Conservation (phyloP, 2,329 filamentous ascomycete species). For the Periconia macrospinosa region DNA sequence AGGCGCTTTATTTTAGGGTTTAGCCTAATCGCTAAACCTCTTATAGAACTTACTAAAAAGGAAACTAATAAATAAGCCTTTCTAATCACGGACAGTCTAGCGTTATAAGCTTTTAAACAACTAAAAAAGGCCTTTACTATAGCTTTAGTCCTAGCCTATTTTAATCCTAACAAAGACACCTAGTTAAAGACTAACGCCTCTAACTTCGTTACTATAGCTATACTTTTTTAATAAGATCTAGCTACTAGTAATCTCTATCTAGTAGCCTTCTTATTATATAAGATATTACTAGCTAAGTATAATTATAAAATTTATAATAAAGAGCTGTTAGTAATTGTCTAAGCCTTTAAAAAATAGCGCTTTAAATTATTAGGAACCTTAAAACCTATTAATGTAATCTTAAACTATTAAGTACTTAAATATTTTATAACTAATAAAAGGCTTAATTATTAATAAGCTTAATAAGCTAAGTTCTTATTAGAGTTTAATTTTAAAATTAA, state of each 20-base stretch:
- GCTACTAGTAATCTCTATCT: background rate
- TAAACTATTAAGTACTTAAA: background rate
- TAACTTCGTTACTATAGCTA: background rate
- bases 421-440: background rate
- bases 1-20: background rate
- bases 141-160: background rate
- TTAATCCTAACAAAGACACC: background rate
- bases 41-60: background rate
- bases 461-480: background rate
- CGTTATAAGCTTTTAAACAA: background rate
- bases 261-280: background rate
- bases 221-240: background rate
- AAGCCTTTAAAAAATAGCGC: background rate
- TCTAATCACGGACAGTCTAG: background rate
- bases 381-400: background rate
- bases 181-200: background rate
- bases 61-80: background rate
- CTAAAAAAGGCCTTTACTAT: background rate
- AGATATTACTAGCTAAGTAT: background rate
- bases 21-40: background rate
- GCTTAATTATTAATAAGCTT: background rate
- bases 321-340: background rate
- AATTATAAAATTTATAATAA: constrained; percentile 1
- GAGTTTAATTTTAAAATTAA: too few relatives aligned
- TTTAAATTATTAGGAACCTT: background rate